Base-by-base conservation (phyloP, 345 rosid species). In the Bruguiera sexangula region DNA sequence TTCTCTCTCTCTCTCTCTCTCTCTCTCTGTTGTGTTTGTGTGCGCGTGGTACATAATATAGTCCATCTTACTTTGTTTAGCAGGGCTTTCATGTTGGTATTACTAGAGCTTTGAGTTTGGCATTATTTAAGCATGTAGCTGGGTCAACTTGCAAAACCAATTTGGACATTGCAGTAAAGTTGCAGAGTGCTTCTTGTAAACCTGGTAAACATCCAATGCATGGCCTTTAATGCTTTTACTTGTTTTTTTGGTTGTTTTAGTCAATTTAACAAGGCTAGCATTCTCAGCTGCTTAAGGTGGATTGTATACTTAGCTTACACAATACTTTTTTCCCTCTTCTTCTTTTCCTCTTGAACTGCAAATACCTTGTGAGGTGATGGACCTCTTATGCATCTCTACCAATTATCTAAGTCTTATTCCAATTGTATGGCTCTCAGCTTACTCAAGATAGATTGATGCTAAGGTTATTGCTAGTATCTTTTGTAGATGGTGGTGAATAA, bases 51-150 rank as follows among this genome's bases (percentile, higher is more conserved):
- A 22, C 31, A 30, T 57, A 34, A 22, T 21, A 27, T 62, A 24
- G 30, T 81, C 16, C 15, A 18, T 22, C 50, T 75, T 26, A 62
- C 26, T 71, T 71, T 32, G 8, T 72, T 72, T 73, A 75, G 19
- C 78, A 88, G 91, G 80, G 89, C 19, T 58, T 78, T 81, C 73
- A 77, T 71, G 77, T 73, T 59, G 78, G 80, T 76, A 71, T 80
- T 21, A 52, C 57, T 32, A 78, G 81, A 70, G 83, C 69, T 75
- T 71, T 76, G 76, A 63, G 73, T 78, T 82, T 76, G 32, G 64
- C 71, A 16, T 77, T 79, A 7, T 36, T 61, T 10, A 64, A 74
- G 56, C 66, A 69, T 70, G 75, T 64, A n/a, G 73, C 62, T 55
- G 79, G 62, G 37, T 76, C 63, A 22, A 71, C 70, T 72, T 81